Base-by-base conservation (phyloP, 129 eudicot species). In the Apium graveolens region DNA sequence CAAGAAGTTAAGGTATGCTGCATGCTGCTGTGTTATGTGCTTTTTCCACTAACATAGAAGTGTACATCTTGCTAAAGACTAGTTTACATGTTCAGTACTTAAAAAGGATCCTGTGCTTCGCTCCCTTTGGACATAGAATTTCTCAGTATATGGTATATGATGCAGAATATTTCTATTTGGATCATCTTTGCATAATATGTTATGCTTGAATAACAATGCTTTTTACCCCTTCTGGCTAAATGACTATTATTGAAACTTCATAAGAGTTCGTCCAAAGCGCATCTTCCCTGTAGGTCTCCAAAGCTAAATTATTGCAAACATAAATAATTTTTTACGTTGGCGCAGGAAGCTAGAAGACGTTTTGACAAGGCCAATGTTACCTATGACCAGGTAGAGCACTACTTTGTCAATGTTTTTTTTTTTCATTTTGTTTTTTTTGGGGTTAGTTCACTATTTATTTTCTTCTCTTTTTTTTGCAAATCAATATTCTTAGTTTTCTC, bases 301-400 rank as follows among this genome's bases (percentile, higher is more conserved):
- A 17, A 66, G 39, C 72, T 66, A 38, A 66, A 20, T 29, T 66
- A 31, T 66, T 66, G 39, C 24, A 16, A 32, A 32, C 39, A 70
- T 70, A 7, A n/a, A n/a, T 35, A 11, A 37, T 39, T 60, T 2
- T 21, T 76, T 68, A 79, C 53, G 70, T 34, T 79, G 48, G 71
- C 74, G 80, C 89, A 94, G 98, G 98, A 94, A 86, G 97, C 97
- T 85, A 86, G 97, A 78, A 94, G 91, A 83, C 96, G 98, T 79
- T 94, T 94, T 82, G 98, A 94, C 88, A 94, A 94, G 83, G 97
- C 96, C 62, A 90, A 84, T 87, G 88, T 70, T 76, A 82, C 81
- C 74, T 94, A 94, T 87, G 96, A 90, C 78, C 98, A 94, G 97
- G 98, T 91, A 71, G n/a, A 76, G 77, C n/a, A 55, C 35, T 73